These are phyloP conservation scores for Epichloe baconii DNA, from an alignment of 2,329 filamentous ascomycete genomes.

Conservation along the genomic window DNA sequence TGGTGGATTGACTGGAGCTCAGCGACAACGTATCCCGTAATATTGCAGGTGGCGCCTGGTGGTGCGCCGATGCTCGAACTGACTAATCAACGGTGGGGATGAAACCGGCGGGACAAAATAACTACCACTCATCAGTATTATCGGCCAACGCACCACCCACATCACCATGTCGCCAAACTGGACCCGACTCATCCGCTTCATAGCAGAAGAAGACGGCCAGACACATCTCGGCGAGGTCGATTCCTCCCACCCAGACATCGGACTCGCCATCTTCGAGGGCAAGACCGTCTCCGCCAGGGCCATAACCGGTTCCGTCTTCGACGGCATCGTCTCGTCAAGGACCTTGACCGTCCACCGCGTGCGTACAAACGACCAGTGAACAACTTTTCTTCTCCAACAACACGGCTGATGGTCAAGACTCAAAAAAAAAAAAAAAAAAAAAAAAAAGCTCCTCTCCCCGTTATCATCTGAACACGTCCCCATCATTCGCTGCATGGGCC, in stretches of 20 bases:
- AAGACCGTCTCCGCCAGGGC: background rate
- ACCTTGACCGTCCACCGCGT: background rate
- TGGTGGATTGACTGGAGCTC: too few species aligned
- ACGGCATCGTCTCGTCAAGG: background rate
- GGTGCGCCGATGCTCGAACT: too few species aligned
- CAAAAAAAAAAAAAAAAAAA: too few species aligned
- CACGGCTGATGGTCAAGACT: too few species aligned
- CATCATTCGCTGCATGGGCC: slow-evolving; percentile 30
- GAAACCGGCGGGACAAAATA: too few species aligned
- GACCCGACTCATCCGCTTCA: slow-evolving; percentile 28
- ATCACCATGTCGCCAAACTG: slow-evolving; percentile 13
- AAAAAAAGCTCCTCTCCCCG: slow-evolving; percentile 19
- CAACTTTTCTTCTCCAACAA: too few species aligned
- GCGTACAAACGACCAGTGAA: background rate
- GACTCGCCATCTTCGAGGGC: slow-evolving; percentile 1
- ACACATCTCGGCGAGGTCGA: slow-evolving; percentile 26
- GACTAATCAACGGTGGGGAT: too few species aligned
- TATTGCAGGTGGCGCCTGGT: too few species aligned
- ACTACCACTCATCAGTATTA: too few species aligned
- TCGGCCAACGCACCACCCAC: too few species aligned
- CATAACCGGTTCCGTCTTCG: slow-evolving; percentile 1
- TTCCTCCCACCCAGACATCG: slow-evolving; percentile 14
- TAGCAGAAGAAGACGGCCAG: slow-evolving; percentile 27
- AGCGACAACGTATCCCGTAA: too few species aligned
- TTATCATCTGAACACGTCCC: slow-evolving; percentile 21